phyloP scores from a whole-genome alignment of 495 filamentous ascomycete species.

The Echria macrotheca region DNA sequence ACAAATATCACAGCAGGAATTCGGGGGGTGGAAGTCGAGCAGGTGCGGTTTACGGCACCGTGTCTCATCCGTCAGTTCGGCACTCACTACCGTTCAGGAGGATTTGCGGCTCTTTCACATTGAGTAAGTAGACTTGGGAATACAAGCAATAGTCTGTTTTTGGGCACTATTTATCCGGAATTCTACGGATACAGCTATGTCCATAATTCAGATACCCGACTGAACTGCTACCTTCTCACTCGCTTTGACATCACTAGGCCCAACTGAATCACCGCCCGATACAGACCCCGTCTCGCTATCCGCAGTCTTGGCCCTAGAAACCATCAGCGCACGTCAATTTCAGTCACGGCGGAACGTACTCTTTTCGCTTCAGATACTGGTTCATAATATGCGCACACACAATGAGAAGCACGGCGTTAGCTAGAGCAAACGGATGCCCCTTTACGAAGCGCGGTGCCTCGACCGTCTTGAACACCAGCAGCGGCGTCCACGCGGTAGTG shows the following conservation, averaged over 20 bases:
- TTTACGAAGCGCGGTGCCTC: constrained; percentile 41
- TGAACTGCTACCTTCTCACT: neutral
- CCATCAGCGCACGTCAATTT: neutral
- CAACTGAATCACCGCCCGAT: neutral
- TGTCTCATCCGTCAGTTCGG: no score
- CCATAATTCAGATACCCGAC: no score
- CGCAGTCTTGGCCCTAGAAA: neutral
- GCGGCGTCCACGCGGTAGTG: constrained; percentile 34
- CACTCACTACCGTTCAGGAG: no score
- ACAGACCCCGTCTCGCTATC: constrained; percentile 4
- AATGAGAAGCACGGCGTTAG: constrained; percentile 41
- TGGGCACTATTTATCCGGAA: no score
- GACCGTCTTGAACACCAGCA: constrained; percentile 34
- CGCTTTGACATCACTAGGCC: neutral
- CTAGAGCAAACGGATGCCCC: constrained; percentile 45
- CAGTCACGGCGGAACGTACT: no score
- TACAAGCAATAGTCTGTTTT: no score
- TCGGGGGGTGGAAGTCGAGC: no score
- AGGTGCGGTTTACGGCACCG: no score
- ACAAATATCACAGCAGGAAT: no score
- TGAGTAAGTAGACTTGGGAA: no score
- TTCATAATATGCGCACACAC: constrained; percentile 30
- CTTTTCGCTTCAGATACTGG: constrained; percentile 21
- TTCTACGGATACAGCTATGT: no score
- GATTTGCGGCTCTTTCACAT: no score